Evolutionary conservation across 352 stramenopile species (phyloP), one percentile per base, ranked within the genome.

Genomic region (Peronospora belbahrii): DNA sequence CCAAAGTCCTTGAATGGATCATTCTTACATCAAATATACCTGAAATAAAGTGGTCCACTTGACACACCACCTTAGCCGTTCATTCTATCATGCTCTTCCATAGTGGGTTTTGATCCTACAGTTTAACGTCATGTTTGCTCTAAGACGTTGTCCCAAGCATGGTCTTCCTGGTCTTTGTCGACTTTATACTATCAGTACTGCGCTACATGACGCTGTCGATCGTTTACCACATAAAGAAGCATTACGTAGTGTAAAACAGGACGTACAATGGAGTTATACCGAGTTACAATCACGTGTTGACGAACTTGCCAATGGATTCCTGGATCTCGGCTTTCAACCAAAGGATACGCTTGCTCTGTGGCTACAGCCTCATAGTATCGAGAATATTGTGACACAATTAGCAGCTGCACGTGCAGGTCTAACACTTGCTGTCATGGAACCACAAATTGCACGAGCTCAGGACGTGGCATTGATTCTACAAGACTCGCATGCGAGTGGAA

Each of bases 181-280:
- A n/a, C n/a, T n/a, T n/a, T n/a, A n/a, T 40, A 90, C 76, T 4
- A 66, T 92, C 17, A 78, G 83, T 38, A 76, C 56, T 20, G 48
- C 74, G 5, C 62, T 92, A 27, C 76, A 88, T n/a, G 74, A 83
- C 39, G 80, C 83, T 4, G 80, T 92, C 23, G 56, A 67, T 32
- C 71, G 76, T 15, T 58, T 94, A 47, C 83, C 83, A 45, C 83
- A 94, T 63, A 90, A 88, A 65, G 83, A 94, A 47, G 83, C 80
- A 45, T 67, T 94, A 52, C 83, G 75, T 45, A 85, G 66, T 56
- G 65, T 91, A 42, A 80, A 83, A 59, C 76, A 89, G 64, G 83
- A 92, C 52, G 59, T 91, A 36, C 83, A 80, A 42, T 90, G 74
- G 71, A 91, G 78, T 49, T 94, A 83, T 66, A 68, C 85, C 62